These are phyloP conservation scores for Periconia digitata DNA, from an alignment of 2,329 filamentous ascomycete genomes.

Conservation along the genomic window DNA sequence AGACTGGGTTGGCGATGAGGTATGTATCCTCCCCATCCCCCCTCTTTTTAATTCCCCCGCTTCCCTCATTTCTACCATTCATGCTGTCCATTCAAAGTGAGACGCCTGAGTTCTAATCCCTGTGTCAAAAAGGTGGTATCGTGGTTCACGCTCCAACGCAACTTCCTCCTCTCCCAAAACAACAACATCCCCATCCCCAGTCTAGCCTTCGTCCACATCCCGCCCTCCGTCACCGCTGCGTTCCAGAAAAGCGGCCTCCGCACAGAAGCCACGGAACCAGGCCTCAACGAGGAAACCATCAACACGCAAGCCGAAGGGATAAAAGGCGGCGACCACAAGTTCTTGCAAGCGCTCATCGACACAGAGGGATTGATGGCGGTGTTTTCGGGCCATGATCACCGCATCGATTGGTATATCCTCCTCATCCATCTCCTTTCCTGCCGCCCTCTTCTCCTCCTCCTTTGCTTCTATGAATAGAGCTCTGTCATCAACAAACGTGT, in stretches of 20 bases:
- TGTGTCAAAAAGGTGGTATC: conserved; percentile 33
- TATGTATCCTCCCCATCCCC: conserved; percentile 2
- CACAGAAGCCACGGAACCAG: conserved; percentile 46
- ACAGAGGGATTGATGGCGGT: conserved; percentile 50
- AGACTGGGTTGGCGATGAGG: conserved; percentile 26
- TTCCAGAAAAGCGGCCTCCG: conserved; percentile 52
- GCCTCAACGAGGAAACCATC: conserved; percentile 36
- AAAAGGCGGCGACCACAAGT: conserved; percentile 56
- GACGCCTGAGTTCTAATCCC: no score
- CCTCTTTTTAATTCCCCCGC: no score
- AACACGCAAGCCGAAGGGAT: conserved; percentile 36
- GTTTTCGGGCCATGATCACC: conserved; percentile 70
- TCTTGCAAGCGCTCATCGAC: conserved; percentile 63
- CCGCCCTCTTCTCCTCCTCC: neutral
- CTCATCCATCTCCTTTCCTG: neutral
- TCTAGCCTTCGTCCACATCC: conserved; percentile 60
- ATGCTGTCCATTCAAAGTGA: no score
- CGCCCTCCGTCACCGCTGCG: conserved; percentile 24
- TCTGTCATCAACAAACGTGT: no score
- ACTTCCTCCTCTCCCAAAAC: conserved; percentile 25
- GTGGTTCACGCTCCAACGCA: conserved; percentile 27
- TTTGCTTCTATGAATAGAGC: neutral
- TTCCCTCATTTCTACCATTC: no score
- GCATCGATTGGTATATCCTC: conserved; percentile 20
- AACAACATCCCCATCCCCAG: conserved; percentile 47